Evolutionary conservation across 768 basidiomycete species (phyloP).

Genomic region (Gelatoporia subvermispora): DNA sequence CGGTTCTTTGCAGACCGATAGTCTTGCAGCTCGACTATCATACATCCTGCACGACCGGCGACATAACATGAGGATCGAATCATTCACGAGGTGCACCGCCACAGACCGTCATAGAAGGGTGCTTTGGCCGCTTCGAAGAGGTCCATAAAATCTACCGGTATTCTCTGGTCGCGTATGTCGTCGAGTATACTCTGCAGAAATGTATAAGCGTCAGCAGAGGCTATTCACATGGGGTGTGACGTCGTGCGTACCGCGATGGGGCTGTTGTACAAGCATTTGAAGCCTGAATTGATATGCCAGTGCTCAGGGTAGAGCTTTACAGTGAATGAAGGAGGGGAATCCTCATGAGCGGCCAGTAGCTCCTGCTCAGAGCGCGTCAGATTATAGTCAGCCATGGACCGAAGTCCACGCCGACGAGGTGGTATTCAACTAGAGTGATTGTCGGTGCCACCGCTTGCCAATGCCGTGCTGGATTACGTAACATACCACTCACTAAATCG

Average conservation of each 20-base stretch:
- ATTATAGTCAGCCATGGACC: conserved; percentile 67
- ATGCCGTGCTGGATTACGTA: conserved; percentile 1
- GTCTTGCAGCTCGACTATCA: conserved; percentile 81
- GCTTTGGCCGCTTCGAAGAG: conserved; percentile 68
- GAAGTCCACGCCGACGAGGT: neutral
- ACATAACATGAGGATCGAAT: neutral
- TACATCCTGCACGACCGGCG: conserved; percentile 50
- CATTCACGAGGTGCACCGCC: neutral
- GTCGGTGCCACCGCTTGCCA: neutral
- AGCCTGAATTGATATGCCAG: conserved; percentile 78
- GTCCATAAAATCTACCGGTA: conserved; percentile 83
- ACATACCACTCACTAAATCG: neutral
- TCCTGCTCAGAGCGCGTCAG: conserved; percentile 60
- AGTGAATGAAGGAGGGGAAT: conserved; percentile 66
- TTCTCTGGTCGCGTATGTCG: conserved; percentile 76
- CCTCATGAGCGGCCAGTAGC: conserved; percentile 53
- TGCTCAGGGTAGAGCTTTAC: conserved; percentile 75
- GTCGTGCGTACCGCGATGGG: conserved; percentile 51
- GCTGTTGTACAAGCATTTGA: conserved; percentile 78
- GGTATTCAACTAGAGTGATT: neutral
- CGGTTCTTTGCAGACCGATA: conserved; percentile 58
- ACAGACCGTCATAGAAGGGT: conserved; percentile 80
- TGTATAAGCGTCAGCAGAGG: neutral
- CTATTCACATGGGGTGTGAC: neutral
- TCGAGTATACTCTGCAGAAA: conserved; percentile 64